Evolutionary conservation across 2,329 filamentous ascomycete species (phyloP).

Genomic region (Paecilomyces variotii): DNA sequence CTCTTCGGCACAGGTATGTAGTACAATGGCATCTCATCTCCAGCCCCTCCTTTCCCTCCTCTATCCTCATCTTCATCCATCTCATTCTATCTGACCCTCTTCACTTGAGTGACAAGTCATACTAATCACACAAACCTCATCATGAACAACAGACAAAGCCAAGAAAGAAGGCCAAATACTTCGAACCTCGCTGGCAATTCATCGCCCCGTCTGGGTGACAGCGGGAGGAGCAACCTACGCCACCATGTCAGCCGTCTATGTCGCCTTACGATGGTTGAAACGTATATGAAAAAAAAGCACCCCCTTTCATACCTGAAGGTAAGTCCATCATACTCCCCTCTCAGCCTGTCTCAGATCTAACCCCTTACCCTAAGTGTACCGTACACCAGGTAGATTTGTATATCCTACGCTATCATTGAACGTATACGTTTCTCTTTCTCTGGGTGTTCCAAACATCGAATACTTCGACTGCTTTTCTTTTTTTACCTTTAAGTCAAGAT

Average conservation of each 20-base stretch:
- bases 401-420: neutral
- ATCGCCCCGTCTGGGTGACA: conserved; percentile 25
- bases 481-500: too few species aligned
- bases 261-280: conserved; percentile 23
- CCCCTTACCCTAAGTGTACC: neutral
- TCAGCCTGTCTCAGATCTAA: neutral
- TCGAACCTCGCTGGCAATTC: conserved; percentile 18
- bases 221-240: conserved; percentile 24
- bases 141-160: neutral
- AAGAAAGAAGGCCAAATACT: neutral
- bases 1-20: neutral
- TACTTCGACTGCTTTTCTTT: too few species aligned
- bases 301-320: neutral
- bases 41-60: neutral
- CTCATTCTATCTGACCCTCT: neutral
- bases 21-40: neutral
- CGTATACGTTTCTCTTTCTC: too few species aligned
- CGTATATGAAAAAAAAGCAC: conserved; percentile 6
- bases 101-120: neutral
- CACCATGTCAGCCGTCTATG: conserved; percentile 21
- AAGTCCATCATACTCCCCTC: neutral
- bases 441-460: too few species aligned
- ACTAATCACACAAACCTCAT: neutral
- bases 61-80: neutral
- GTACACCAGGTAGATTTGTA: neutral